Percentiles rank a stretch among this genome's conserved stretches.
These are phyloP conservation scores for Themeda triandra DNA, from an alignment of 176 grass and related monocot species.

Conservation along the genomic window DNA sequence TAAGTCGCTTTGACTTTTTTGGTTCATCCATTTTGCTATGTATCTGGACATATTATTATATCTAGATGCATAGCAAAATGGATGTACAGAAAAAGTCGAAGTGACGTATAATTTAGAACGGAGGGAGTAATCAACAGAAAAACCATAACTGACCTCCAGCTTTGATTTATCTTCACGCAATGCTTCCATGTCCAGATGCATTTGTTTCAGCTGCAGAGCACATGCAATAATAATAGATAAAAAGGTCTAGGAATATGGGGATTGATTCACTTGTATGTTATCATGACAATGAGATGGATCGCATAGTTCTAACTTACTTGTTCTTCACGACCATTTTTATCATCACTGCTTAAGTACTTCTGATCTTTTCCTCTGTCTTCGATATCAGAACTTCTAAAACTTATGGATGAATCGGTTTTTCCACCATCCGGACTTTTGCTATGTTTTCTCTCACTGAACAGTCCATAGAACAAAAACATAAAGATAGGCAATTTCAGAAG, in stretches of 20 bases:
- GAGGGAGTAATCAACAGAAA: not conserved
- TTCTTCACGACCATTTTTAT: slow-evolving; percentile 56
- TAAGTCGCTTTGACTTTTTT: too few relatives aligned
- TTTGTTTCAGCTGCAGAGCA: slow-evolving; percentile 55
- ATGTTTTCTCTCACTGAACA: slow-evolving; percentile 56
- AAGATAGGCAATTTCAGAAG: slow-evolving; percentile 9
- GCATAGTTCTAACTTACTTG: slow-evolving; percentile 54
- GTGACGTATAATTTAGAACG: too few relatives aligned
- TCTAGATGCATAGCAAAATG: too few relatives aligned
- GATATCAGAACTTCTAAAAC: slow-evolving; percentile 55
- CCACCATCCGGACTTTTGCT: slow-evolving; percentile 50
- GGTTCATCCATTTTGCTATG: too few relatives aligned
- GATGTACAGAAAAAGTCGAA: too few relatives aligned
- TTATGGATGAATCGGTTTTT: slow-evolving; percentile 56
- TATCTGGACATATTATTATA: too few relatives aligned
- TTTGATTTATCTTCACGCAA: slow-evolving; percentile 69
- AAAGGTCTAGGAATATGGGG: slow-evolving; percentile 10
- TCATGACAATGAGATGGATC: slow-evolving; percentile 10
- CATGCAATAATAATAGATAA: slow-evolving; percentile 21
- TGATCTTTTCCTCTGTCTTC: slow-evolving; percentile 49
- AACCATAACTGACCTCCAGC: slow-evolving; percentile 52
- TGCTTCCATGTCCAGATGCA: slow-evolving; percentile 59
- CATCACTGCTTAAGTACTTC: slow-evolving; percentile 38
- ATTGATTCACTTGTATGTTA: not conserved
- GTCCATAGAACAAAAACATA: slow-evolving; percentile 11